phyloP scores from a whole-genome alignment of 208 protist species.

The Acanthamoeba castellanii region DNA sequence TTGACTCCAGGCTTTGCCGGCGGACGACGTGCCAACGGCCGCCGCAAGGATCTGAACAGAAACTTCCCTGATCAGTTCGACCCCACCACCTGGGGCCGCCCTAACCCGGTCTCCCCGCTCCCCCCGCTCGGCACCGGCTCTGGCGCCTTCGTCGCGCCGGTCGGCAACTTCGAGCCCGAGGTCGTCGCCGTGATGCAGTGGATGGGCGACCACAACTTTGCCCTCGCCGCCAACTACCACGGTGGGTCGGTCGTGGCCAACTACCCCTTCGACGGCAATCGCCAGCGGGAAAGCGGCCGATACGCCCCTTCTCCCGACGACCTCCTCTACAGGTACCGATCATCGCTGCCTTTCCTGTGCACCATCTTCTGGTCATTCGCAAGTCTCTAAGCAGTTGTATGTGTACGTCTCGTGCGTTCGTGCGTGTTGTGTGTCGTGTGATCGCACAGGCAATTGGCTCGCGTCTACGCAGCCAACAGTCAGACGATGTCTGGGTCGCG shows the following conservation, averaged over 20 bases:
- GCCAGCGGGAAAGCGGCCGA: neutral
- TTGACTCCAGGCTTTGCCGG: neutral
- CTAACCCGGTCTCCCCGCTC: neutral
- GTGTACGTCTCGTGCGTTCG: too few species aligned
- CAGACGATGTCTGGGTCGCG: neutral
- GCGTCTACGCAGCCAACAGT: conserved; percentile 11
- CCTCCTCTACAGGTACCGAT: conserved; percentile 3
- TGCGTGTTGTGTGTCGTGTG: neutral
- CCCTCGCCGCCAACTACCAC: conserved; percentile 68
- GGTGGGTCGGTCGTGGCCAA: conserved; percentile 63
- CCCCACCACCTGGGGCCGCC: neutral
- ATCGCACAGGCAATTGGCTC: conserved; percentile 27
- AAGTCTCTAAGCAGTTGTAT: too few species aligned
- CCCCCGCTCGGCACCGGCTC: neutral
- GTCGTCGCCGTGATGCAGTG: conserved; percentile 68
- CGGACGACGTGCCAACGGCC: neutral
- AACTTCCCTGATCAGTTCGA: conserved; percentile 69
- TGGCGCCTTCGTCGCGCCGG: neutral
- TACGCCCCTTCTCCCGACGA: conserved; percentile 1
- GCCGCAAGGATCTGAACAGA: neutral
- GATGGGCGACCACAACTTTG: conserved; percentile 33
- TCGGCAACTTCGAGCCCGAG: conserved; percentile 18
- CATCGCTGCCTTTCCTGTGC: too few species aligned
- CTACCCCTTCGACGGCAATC: conserved; percentile 67
- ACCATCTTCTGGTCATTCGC: too few species aligned